Conservation (phyloP, 306 rosid genomes). For the Malus orientalis region DNA sequence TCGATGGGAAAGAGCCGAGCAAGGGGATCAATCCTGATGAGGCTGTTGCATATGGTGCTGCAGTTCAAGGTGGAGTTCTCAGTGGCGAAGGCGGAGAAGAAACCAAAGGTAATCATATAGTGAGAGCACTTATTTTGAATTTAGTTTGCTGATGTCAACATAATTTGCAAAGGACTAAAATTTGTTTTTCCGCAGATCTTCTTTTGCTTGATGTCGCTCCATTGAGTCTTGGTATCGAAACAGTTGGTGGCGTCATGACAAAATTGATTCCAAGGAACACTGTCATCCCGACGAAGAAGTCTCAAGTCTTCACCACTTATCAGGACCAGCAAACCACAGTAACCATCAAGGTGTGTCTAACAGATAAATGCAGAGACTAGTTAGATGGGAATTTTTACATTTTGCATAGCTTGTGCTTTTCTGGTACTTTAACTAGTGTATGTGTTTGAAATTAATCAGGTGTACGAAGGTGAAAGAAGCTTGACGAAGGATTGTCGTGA, state of each 20-base stretch:
- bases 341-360: conserved; percentile 28
- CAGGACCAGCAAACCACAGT: conserved; percentile 49
- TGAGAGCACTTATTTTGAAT: too few relatives aligned
- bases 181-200: conserved; percentile 16
- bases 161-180: too few relatives aligned
- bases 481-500: conserved; percentile 47
- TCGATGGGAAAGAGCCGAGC: conserved; percentile 51
- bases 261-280: conserved; percentile 52
- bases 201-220: conserved; percentile 49
- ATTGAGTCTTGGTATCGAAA: conserved; percentile 49
- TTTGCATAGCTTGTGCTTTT: not conserved
- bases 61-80: conserved; percentile 47
- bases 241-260: conserved; percentile 54
- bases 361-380: not conserved
- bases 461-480: conserved; percentile 46
- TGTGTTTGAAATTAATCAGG: conserved; percentile 9
- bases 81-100: conserved; percentile 40
- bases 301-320: conserved; percentile 45
- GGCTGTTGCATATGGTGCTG: conserved; percentile 55
- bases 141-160: too few relatives aligned
- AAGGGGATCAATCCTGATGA: conserved; percentile 58
- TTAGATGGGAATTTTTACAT: not conserved
- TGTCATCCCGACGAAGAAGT: conserved; percentile 44
- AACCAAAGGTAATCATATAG: conserved; percentile 21
- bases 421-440: not conserved